These are phyloP conservation scores for Sarocladium strictum DNA, from an alignment of 2,329 filamentous ascomycete genomes.

Conservation along the genomic window DNA sequence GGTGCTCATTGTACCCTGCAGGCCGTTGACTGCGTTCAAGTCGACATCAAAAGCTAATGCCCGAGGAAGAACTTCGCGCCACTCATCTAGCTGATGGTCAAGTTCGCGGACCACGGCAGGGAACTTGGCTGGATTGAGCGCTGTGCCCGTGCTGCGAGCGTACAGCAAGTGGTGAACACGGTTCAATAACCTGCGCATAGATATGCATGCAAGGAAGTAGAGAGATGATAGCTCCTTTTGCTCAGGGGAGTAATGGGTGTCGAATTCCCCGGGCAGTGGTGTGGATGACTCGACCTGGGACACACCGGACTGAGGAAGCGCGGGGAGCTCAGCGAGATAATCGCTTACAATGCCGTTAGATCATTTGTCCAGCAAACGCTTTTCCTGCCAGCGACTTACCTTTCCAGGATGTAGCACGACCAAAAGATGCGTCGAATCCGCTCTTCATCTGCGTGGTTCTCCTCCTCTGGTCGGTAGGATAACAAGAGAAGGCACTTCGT, in stretches of 20 bases:
- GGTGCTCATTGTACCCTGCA: not conserved
- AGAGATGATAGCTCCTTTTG: constrained; percentile 42
- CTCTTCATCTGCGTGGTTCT: constrained; percentile 35
- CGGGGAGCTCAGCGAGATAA: constrained; percentile 45
- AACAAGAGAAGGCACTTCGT: constrained; percentile 43
- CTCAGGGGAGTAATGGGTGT: constrained; percentile 32
- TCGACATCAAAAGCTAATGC: constrained; percentile 30
- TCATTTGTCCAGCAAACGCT: not conserved
- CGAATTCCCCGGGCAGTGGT: constrained; percentile 39
- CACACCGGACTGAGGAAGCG: constrained; percentile 43
- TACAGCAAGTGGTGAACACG: constrained; percentile 44
- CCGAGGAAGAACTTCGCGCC: constrained; percentile 38
- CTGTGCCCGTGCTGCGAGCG: constrained; percentile 36
- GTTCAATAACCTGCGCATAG: constrained; percentile 41
- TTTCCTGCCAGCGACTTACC: constrained; percentile 21
- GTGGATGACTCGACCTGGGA: constrained; percentile 45
- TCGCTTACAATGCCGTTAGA: constrained; percentile 28
- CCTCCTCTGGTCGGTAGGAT: constrained; percentile 32
- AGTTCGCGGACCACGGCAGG: constrained; percentile 42
- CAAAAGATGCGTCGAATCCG: constrained; percentile 46
- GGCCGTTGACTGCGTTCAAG: not conserved
- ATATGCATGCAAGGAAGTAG: constrained; percentile 49
- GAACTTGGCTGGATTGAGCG: constrained; percentile 37
- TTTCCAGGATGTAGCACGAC: constrained; percentile 49
- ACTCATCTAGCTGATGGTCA: constrained; percentile 42